Evolutionary conservation across 306 rosid genomes (phyloP), one percentile per base, ranked within the genome.

Genomic region (Medicago ruthenica): DNA sequence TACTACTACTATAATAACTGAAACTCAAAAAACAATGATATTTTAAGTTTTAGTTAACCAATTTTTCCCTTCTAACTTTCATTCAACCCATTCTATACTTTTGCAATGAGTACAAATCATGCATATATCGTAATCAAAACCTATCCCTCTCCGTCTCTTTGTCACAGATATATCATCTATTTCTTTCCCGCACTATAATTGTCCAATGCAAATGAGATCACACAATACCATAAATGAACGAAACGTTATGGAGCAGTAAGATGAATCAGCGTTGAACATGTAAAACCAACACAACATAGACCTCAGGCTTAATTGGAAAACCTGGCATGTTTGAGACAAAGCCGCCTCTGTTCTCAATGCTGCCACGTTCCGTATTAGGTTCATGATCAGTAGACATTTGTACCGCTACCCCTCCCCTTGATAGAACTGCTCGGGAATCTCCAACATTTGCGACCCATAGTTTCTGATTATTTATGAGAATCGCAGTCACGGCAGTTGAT

Each of bases 301-400:
- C 11, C 36, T 67, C 63, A n/a, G 55, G 78, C 70, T 79, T 70
- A 45, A 76, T 71, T 40, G 77, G 75, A 71, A 70, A 83, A 93
- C 98, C 98, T 90, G 98, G 96, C 91, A 93, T 83, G 84, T 93
- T 93, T 36, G 97, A 93, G 84, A 93, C 97, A 76, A 93, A 93
- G 81, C 98, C 97, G 0, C 98, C 98, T 78, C 68, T 88, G 79
- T 81, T 74, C 86, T 91, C 97, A 36, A 93, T 91, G 83, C 92
- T 89, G 70, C 85, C 88, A 9, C 96, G 85, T 76, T 91, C 98
- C 41, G 92, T 85, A 78, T 93, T 89, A 40, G 96, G 97, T 64
- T 93, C 97, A 27, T 91, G 98, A 83, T 93, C 98, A 77, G 70
- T 80, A 14, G 80, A 70, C 96, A 90, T 89, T 80, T 91, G 98